Evolutionary conservation across 257 asterid genomes (phyloP).

Genomic region (Nicotiana benthamiana): DNA sequence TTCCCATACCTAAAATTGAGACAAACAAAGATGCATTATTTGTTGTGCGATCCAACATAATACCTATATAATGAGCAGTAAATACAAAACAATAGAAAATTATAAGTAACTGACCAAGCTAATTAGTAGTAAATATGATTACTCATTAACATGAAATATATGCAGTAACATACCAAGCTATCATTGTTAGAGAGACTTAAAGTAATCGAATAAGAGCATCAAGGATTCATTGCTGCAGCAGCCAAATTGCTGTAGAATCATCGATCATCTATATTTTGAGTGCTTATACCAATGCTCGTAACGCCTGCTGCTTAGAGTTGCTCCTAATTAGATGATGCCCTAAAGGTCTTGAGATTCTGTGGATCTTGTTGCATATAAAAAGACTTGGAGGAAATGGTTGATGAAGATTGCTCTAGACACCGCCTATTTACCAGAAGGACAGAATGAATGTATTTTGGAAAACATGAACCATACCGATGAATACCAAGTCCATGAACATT

Average conservation of each 20-base stretch:
- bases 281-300: background rate
- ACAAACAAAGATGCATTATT: too few species aligned
- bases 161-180: background rate
- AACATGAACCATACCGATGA: background rate
- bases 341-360: background rate
- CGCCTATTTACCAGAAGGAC: background rate
- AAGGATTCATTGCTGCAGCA: background rate
- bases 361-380: background rate
- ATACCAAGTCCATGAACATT: background rate
- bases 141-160: background rate
- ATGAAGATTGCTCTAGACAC: background rate
- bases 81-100: slow-evolving; percentile 9
- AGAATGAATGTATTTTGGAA: background rate
- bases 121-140: background rate
- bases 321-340: background rate
- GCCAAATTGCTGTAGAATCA: background rate
- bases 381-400: background rate
- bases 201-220: slow-evolving; percentile 1
- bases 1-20: too few species aligned
- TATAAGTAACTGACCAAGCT: background rate
- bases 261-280: background rate
- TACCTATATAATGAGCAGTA: slow-evolving; percentile 39
- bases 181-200: background rate
- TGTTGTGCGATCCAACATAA: slow-evolving; percentile 53
- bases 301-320: background rate